Base-by-base conservation (phyloP, 805 yeast species). In the Candida nanaspora region DNA sequence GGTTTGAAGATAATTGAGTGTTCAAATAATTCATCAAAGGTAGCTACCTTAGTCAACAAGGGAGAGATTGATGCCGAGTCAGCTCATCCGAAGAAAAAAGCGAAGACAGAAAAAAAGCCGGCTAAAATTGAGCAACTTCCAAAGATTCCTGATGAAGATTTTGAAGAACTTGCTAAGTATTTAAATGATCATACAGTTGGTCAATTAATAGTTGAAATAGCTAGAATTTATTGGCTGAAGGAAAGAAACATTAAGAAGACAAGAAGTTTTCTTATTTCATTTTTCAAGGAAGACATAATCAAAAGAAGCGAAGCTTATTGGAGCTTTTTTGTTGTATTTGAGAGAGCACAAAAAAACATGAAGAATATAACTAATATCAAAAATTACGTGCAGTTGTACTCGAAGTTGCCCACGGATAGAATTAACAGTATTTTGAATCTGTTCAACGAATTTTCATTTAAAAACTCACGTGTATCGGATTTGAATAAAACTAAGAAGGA, bases 251-350 rank as follows among this genome's bases (percentile, higher is more conserved):
- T 53, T 21, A 50, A 52, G 32, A 39, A 34, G 2, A 49, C 61
- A 1, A 44, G 66, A 35, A 57, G 50, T 13, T 34, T 55, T 4
- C 45, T 58, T n/a, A 44, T 52, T 29, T 37, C 46, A 2, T 53
- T 47, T 32, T 58, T 52, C 41, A 52, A 54, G 30, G 47, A 65
- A 26, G 46, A 52, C 1, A 51, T 60, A 3, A 51, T 80, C 13
- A 59, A 59, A 34, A 51, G 61, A 6, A 71, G 78, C 1, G 57
- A 58, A 5, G 50, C 66, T 18, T 83, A 79, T 49, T 82, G 88
- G 88, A 52, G 58, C 10, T 68, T 70, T 31, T 78, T 62, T 44
- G 69, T 81, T 45, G 72, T 74, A 36, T 77, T 72, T 49, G 82
- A 80, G 45, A 68, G 66, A 19, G 40, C 49, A 1, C 64, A 64